Evolutionary conservation across 2,329 filamentous ascomycete species (phyloP).

Genomic region (Rhynchosporium secalis): DNA sequence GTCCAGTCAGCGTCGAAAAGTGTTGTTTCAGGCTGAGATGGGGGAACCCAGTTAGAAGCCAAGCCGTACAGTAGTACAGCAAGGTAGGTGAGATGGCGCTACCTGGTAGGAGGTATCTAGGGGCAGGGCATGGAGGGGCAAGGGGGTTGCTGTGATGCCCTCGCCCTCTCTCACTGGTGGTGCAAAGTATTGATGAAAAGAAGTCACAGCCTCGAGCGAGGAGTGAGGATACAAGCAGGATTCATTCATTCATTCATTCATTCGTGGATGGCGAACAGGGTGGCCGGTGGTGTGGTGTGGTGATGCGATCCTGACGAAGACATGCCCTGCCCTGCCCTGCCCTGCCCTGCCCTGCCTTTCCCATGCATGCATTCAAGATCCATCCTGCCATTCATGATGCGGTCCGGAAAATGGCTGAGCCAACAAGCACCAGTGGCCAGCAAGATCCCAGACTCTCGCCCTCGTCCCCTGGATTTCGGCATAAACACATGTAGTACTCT

Average conservation of each 20-base stretch:
- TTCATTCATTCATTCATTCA: neutral
- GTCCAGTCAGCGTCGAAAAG: slow-evolving; percentile 8
- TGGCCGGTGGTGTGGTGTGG: slow-evolving; percentile 6
- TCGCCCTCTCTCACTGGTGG: slow-evolving; percentile 7
- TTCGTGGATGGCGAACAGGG: neutral
- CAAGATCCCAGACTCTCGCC: slow-evolving; percentile 6
- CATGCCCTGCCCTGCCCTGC: neutral
- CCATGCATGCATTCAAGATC: neutral
- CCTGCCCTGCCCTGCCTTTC: neutral
- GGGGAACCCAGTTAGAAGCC: neutral
- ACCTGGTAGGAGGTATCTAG: neutral
- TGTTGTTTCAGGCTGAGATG: slow-evolving; percentile 5
- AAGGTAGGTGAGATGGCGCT: neutral
- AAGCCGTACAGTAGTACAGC: neutral
- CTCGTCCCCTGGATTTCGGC: neutral
- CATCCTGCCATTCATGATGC: neutral
- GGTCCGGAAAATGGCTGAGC: slow-evolving; percentile 1
- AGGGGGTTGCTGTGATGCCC: neutral
- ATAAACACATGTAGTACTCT: neutral
- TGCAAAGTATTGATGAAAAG: neutral
- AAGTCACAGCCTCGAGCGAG: slow-evolving; percentile 11
- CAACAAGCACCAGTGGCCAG: slow-evolving; percentile 10
- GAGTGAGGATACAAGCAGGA: slow-evolving; percentile 6
- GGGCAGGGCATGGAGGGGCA: neutral
- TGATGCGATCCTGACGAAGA: neutral